These are phyloP conservation scores for Tephrocybe sp. DNA, from an alignment of 768 basidiomycete species.

Conservation along the genomic window DNA sequence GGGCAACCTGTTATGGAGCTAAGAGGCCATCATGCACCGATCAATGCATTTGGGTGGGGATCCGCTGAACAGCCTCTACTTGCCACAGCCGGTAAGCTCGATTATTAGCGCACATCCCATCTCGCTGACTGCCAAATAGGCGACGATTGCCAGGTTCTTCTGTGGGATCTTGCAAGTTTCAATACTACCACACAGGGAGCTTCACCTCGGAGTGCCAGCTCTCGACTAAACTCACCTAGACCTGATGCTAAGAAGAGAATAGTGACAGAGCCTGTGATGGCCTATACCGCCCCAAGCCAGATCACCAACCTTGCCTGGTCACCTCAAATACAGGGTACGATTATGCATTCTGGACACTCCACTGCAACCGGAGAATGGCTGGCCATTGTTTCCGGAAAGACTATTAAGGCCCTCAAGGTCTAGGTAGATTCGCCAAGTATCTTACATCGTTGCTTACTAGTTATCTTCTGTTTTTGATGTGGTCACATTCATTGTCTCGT, in stretches of 20 bases:
- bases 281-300: slow-evolving; percentile 76
- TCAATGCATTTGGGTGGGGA: slow-evolving; percentile 93
- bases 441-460: no score
- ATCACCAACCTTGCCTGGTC: slow-evolving; percentile 89
- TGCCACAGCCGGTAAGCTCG: slow-evolving; percentile 78
- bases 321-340: slow-evolving; percentile 76
- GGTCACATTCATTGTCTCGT: no score
- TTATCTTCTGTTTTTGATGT: no score
- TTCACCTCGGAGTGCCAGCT: slow-evolving; percentile 70
- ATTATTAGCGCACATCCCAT: not conserved
- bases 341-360: slow-evolving; percentile 71
- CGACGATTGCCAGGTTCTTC: slow-evolving; percentile 90
- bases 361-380: slow-evolving; percentile 85
- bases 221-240: slow-evolving; percentile 76
- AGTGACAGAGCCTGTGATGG: slow-evolving; percentile 78
- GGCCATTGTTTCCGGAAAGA: slow-evolving; percentile 79
- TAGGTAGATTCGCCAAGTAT: slow-evolving; percentile 33
- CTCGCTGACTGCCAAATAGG: slow-evolving; percentile 42
- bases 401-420: slow-evolving; percentile 80
- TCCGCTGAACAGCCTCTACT: slow-evolving; percentile 79
- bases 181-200: slow-evolving; percentile 60
- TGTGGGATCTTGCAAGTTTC: slow-evolving; percentile 78
- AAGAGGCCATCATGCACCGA: slow-evolving; percentile 74
- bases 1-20: slow-evolving; percentile 95
- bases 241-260: slow-evolving; percentile 78